Base-by-base conservation (phyloP, 2,329 filamentous ascomycete species). In the Domatiomyces globalis region DNA sequence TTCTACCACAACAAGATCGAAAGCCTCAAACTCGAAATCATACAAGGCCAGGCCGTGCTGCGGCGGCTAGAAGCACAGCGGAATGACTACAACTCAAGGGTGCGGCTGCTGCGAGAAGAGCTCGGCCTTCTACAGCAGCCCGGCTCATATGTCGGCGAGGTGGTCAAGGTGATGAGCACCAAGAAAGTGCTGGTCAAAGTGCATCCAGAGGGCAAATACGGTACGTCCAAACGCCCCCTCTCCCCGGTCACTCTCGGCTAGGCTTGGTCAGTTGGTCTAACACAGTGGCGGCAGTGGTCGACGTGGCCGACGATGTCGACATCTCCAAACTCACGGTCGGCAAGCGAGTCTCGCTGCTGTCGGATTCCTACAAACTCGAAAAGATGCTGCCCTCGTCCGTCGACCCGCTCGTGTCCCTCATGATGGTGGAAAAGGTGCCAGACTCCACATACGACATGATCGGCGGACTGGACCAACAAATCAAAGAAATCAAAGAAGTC, bases 361-460 rank as follows among this genome's bases (percentile, higher is more conserved):
- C 89, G 63, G 92, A 98, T 69, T 90, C 87, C 60, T 98, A 98
- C 78, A 95, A 95, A 72, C 83, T 98, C 63, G 92, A 96, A 67
- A 95, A 95, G 76, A 94, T 96, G 73, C 81, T 98, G 8, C 92
- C 92, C 18, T 96, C 92, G 51, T 98, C 92, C 18, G 92, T 98
- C 66, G 92, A 98, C 66, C 92, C 92, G 39, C 84, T 98, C 53
- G 92, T 98, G 52, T 98, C 92, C 36, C 85, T 98, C 67, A 98
- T 98, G 92, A 98, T 98, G 92, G 92, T 98, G 49, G 92, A 98
- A 69, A 98, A 98, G 77, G 92, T 98, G 15, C 92, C 92, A 15
- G 92, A 98, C 76, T 95, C 88, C 74, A 98, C 92, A 67, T 98
- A 98, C 76, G 92, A 98, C 73, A 98, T 98, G 92, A 98, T 98